Conservation (phyloP, 2,329 filamentous ascomycete species). For the Colletotrichum sp. region DNA sequence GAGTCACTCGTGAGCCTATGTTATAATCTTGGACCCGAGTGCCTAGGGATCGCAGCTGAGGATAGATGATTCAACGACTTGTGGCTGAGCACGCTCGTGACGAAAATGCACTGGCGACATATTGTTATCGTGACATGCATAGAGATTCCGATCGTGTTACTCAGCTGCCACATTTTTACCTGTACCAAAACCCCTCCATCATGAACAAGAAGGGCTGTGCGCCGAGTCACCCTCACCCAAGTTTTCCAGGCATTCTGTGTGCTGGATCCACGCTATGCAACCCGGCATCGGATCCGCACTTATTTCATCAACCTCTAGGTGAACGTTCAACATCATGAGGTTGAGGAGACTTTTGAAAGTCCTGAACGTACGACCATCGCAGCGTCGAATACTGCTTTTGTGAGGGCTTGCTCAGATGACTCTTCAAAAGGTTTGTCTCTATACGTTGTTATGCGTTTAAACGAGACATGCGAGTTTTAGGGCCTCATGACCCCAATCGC, state of each 20-base stretch:
- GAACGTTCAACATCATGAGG: not conserved
- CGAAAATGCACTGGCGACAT: not conserved
- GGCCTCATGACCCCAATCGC: not conserved
- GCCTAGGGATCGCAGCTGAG: not conserved
- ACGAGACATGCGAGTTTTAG: not conserved
- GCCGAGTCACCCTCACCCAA: not conserved
- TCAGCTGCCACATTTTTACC: not conserved
- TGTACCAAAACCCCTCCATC: not conserved
- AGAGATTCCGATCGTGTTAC: not conserved
- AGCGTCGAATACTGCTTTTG: not conserved
- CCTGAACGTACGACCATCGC: not conserved
- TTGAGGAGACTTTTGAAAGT: not conserved
- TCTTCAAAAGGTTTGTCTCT: not conserved
- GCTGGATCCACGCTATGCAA: not conserved
- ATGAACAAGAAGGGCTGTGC: not conserved
- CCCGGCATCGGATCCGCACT: not conserved
- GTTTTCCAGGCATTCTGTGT: not conserved
- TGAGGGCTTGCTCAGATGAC: not conserved
- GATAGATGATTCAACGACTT: not conserved
- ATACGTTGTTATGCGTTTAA: not conserved
- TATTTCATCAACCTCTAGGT: accelerated
- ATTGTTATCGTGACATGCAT: not conserved
- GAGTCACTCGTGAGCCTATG: not conserved
- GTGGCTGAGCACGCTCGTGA: not conserved
- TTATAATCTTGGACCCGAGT: not conserved